phyloP scores from a whole-genome alignment of 2,329 filamentous ascomycete genomes.

The Metarhizium album region DNA sequence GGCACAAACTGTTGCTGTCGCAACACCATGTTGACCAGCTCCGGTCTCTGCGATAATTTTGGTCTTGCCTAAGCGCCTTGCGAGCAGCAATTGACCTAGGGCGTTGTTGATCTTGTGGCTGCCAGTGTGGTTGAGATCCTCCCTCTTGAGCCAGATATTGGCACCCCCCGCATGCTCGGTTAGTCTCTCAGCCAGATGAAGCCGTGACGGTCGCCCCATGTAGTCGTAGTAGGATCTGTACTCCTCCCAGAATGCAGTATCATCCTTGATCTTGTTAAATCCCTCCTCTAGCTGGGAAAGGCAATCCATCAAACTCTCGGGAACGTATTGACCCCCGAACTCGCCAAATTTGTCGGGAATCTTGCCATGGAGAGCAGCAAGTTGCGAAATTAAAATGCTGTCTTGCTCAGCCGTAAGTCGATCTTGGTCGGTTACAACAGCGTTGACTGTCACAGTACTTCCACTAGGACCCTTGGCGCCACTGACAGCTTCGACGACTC shows the following conservation, averaged over 20 bases:
- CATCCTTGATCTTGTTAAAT: constrained; percentile 78
- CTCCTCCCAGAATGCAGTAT: constrained; percentile 93
- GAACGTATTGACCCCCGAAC: constrained; percentile 95
- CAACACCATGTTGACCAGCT: constrained; percentile 94
- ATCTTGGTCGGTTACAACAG: constrained; percentile 55
- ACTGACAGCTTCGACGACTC: constrained; percentile 56
- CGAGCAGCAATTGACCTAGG: constrained; percentile 82
- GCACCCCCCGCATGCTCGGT: constrained; percentile 85
- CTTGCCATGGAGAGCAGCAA: constrained; percentile 70
- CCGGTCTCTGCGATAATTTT: constrained; percentile 97
- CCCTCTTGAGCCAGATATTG: constrained; percentile 95
- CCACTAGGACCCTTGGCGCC: constrained; percentile 33
- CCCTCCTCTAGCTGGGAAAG: constrained; percentile 81
- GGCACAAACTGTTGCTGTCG: constrained; percentile 92
- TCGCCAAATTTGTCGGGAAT: constrained; percentile 85
- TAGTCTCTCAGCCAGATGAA: constrained; percentile 80
- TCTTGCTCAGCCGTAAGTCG: constrained; percentile 48
- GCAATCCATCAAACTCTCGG: constrained; percentile 96
- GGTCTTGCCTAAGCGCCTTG: constrained; percentile 79
- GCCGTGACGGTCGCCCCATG: constrained; percentile 87
- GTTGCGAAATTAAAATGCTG: constrained; percentile 63
- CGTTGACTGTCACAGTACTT: constrained; percentile 40
- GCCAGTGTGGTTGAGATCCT: constrained; percentile 95
- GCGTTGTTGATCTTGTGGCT: constrained; percentile 99
- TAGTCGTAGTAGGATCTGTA: constrained; percentile 93